phyloP scores from a whole-genome alignment of 2,329 filamentous ascomycete genomes.

The Xylariaceae sp. region DNA sequence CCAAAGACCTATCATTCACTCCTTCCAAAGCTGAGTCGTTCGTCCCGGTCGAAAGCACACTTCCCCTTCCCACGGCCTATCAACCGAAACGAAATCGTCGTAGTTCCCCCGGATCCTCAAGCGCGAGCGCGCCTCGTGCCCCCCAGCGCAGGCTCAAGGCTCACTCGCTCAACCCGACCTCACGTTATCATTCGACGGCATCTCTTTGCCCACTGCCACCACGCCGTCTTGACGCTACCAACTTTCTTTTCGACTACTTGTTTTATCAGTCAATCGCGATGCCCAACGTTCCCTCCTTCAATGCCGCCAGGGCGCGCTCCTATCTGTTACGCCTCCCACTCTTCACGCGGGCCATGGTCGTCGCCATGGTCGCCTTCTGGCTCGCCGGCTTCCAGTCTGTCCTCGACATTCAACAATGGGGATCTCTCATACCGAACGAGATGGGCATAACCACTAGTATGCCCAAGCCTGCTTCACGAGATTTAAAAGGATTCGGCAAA shows the following conservation, averaged over 20 bases:
- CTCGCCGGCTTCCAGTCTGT: constrained; percentile 63
- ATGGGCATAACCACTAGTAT: constrained; percentile 51
- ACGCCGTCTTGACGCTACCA: not conserved
- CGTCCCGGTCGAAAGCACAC: too few species aligned
- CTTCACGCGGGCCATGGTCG: constrained; percentile 70
- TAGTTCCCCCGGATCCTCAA: too few species aligned
- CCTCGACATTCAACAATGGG: constrained; percentile 74
- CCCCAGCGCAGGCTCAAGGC: too few species aligned
- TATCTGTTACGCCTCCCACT: constrained; percentile 84
- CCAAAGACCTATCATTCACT: too few species aligned
- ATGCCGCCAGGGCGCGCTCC: constrained; percentile 68
- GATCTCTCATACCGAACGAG: constrained; percentile 72
- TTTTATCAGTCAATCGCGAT: constrained; percentile 21
- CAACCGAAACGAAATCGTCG: too few species aligned
- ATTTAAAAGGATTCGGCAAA: not conserved
- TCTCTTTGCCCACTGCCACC: too few species aligned
- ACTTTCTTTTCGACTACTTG: not conserved
- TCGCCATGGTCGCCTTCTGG: constrained; percentile 67
- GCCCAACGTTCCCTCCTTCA: constrained; percentile 52
- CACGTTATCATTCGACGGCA: too few species aligned
- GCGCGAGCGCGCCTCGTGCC: too few species aligned
- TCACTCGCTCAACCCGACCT: too few species aligned
- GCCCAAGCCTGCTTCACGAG: not conserved
- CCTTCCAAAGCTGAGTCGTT: too few species aligned
- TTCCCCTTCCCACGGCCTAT: too few species aligned